phyloP scores from a whole-genome alignment of 805 yeast genomes.

The Monosporozyma aquatica region DNA sequence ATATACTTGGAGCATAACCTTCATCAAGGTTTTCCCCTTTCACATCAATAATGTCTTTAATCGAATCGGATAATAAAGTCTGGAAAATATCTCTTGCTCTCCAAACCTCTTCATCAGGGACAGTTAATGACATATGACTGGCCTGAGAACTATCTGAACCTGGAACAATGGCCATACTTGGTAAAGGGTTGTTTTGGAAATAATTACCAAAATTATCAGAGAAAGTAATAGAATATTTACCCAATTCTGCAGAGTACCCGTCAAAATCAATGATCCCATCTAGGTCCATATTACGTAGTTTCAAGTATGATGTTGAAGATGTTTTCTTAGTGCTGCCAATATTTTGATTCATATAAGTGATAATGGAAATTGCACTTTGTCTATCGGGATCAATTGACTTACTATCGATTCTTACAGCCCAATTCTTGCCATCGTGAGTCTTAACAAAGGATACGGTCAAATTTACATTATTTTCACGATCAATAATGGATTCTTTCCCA shows the following conservation, averaged over 20 bases:
- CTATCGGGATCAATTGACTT: slow-evolving; percentile 45
- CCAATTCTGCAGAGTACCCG: slow-evolving; percentile 58
- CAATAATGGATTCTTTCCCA: slow-evolving; percentile 69
- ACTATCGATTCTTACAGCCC: slow-evolving; percentile 74
- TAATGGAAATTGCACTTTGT: slow-evolving; percentile 48
- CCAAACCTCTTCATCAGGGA: slow-evolving; percentile 72
- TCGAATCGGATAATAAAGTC: slow-evolving; percentile 59
- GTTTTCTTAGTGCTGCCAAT: slow-evolving; percentile 32
- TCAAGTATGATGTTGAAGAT: not conserved
- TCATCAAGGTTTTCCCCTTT: slow-evolving; percentile 17
- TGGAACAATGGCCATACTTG: slow-evolving; percentile 25
- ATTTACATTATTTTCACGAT: slow-evolving; percentile 51
- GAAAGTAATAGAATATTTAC: slow-evolving; percentile 53
- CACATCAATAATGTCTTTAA: slow-evolving; percentile 35
- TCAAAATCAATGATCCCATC: slow-evolving; percentile 23
- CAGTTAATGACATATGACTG: slow-evolving; percentile 57
- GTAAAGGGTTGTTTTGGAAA: slow-evolving; percentile 22
- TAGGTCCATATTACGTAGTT: slow-evolving; percentile 11
- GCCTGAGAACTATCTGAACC: slow-evolving; percentile 49
- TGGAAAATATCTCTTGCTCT: slow-evolving; percentile 66
- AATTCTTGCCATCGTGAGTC: slow-evolving; percentile 55
- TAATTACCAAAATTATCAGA: slow-evolving; percentile 40
- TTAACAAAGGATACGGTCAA: slow-evolving; percentile 71
- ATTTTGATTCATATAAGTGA: slow-evolving; percentile 74
- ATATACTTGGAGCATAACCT: slow-evolving; percentile 34